Percentiles rank a stretch among this genome's conserved stretches.
These are phyloP conservation scores for Phlebopus sp. DNA, from an alignment of 1,284 basidiomycete genomes.

Conservation along the genomic window DNA sequence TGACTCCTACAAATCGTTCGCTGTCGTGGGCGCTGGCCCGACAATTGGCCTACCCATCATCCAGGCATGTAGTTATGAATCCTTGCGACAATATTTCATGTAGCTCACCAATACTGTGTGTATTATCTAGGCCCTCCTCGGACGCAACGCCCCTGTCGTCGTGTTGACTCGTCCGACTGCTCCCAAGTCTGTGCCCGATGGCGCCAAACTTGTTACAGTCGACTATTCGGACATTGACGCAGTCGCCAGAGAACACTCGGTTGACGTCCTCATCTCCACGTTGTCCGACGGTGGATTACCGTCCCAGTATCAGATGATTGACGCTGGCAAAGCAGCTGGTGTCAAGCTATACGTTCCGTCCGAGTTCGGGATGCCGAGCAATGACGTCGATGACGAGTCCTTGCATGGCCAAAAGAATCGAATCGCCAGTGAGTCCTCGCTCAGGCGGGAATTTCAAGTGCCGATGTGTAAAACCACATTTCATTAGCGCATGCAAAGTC, in stretches of 20 bases:
- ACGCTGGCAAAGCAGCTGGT: conserved; percentile 18
- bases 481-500: conserved; percentile 2
- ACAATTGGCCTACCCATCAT: conserved; percentile 6
- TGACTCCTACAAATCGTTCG: not conserved
- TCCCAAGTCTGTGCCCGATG: conserved; percentile 9
- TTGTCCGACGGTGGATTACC: not conserved
- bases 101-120: not conserved
- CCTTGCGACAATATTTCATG: not conserved
- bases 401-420: not conserved
- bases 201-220: conserved; percentile 3
- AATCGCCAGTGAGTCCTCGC: not conserved
- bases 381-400: not conserved
- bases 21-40: conserved; percentile 8
- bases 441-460: not conserved
- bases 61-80: not conserved
- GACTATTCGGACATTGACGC: conserved; percentile 5
- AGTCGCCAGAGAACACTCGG: conserved; percentile 2
- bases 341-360: conserved; percentile 23
- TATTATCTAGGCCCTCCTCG: conserved; percentile 5
- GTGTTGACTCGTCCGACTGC: conserved; percentile 4
- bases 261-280: conserved; percentile 13
- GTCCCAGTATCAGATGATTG: conserved; percentile 9
- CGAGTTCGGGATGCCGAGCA: conserved; percentile 13
- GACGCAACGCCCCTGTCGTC: conserved; percentile 3
- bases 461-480: too few species aligned